A percentile compares a stretch with the other conserved stretches of the same genome.
Evolutionary conservation across 2,329 filamentous ascomycete genomes (phyloP).

Genomic region (Arthrinium puccinioides): DNA sequence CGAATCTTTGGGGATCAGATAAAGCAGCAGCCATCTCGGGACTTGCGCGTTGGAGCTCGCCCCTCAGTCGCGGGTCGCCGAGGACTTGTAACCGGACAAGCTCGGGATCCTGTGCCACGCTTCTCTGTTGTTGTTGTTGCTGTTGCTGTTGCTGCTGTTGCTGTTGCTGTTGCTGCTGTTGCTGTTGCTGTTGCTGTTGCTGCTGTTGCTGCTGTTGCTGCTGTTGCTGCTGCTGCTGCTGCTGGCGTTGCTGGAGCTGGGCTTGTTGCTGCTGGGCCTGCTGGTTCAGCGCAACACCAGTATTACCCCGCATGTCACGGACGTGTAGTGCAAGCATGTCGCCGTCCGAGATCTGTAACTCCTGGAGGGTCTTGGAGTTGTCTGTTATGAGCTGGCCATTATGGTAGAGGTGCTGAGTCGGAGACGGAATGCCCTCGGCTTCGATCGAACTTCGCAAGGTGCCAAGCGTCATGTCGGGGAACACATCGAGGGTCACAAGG

Average conservation of each 20-base stretch:
- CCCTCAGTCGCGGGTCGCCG: slow-evolving; percentile 65
- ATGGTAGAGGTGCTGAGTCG: slow-evolving; percentile 78
- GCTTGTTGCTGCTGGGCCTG: slow-evolving; percentile 25
- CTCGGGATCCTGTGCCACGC: slow-evolving; percentile 60
- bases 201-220: slow-evolving; percentile 24
- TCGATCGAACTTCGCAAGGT: slow-evolving; percentile 84
- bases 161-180: slow-evolving; percentile 22
- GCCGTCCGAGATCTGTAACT: slow-evolving; percentile 74
- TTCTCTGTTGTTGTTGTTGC: slow-evolving; percentile 20
- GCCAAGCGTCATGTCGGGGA: slow-evolving; percentile 65
- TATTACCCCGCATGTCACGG: slow-evolving; percentile 46
- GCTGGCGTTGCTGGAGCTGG: slow-evolving; percentile 23
- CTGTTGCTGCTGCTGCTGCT: slow-evolving; percentile 17
- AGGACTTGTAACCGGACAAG: slow-evolving; percentile 76
- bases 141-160: slow-evolving; percentile 18
- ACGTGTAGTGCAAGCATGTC: slow-evolving; percentile 91
- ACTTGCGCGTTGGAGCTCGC: slow-evolving; percentile 62
- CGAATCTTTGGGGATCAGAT: slow-evolving; percentile 70
- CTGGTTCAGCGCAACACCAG: slow-evolving; percentile 27
- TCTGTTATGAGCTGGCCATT: slow-evolving; percentile 77
- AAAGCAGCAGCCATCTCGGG: slow-evolving; percentile 72
- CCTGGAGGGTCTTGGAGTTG: slow-evolving; percentile 72
- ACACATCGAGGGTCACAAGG: slow-evolving; percentile 59
- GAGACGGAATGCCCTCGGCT: slow-evolving; percentile 67
- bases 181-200: slow-evolving; percentile 16